Percentiles rank a stretch among this genome's conserved stretches.
phyloP scores from a whole-genome alignment of 1,284 basidiomycete genomes.

The Fomitopsis betulina region DNA sequence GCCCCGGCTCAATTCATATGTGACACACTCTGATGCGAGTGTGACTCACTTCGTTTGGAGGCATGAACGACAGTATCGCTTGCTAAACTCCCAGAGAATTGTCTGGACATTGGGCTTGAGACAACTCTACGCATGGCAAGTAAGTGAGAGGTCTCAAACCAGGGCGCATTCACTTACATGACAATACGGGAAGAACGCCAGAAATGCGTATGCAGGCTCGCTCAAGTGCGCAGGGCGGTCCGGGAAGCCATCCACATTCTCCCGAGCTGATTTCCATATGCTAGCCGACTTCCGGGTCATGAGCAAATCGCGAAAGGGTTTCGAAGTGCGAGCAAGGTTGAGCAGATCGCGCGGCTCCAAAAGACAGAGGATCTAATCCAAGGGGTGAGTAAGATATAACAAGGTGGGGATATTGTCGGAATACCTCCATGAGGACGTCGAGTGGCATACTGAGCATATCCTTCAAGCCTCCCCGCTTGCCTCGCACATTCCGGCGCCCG shows the following conservation, averaged over 20 bases:
- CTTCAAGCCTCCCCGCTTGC: slow-evolving; percentile 6
- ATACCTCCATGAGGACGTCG: slow-evolving; percentile 5
- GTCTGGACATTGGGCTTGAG: not conserved
- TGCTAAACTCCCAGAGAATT: not conserved
- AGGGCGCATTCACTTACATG: too few species aligned
- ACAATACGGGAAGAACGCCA: slow-evolving; percentile 20
- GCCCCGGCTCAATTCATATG: not conserved
- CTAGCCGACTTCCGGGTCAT: slow-evolving; percentile 30
- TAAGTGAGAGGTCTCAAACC: too few species aligned
- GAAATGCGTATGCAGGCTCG: slow-evolving; percentile 28
- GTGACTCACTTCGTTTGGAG: not conserved
- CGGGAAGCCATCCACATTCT: slow-evolving; percentile 15
- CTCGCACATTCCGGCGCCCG: not conserved
- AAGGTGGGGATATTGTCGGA: too few species aligned
- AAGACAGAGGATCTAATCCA: slow-evolving; percentile 38
- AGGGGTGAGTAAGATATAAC: not conserved
- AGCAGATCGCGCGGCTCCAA: slow-evolving; percentile 44
- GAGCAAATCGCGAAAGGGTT: slow-evolving; percentile 31
- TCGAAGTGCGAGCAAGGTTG: slow-evolving; percentile 35
- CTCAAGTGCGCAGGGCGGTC: slow-evolving; percentile 28
- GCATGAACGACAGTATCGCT: not conserved
- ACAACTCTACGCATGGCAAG: not conserved
- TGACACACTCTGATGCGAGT: not conserved
- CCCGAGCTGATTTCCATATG: slow-evolving; percentile 38
- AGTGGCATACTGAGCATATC: slow-evolving; percentile 11